Base-by-base conservation (phyloP, 208 protist species). In the Naegleria lovaniensis region DNA sequence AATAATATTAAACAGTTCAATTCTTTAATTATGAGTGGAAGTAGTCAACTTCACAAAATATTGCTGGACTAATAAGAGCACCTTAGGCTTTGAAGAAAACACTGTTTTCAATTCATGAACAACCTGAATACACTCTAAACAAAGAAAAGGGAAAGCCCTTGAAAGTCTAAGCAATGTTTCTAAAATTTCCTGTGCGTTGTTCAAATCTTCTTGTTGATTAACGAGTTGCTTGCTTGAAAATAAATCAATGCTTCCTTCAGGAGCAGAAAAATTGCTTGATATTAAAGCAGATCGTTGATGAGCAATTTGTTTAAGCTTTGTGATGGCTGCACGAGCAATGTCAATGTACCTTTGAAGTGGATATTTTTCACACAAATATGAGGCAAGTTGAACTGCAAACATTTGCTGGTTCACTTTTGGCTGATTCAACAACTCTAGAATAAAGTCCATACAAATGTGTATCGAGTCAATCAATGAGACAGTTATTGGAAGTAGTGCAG, bases 401-500 rank as follows among this genome's bases (percentile, higher is more conserved):
- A 89, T 29, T 39, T 89, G 86, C 29, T 76, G 58, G 7, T 89
- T 0, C 1, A 89, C 5, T 59, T 76, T 36, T 59, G 86, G 86
- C 39, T 76, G 86, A 9, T 9, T 43, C 0, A 89, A 6, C 29
- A 89, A 43, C 29, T 89, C 86, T 16, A 11, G 2, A 43, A 89
- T 36, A 39, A 89, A 89, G 25, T 89, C 43, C 51, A 89, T 59
- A 76, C 86, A 89, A n/a, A 89, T 43, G 40, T 89, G 86, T 7
- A 89, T 89, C 2, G 51, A 76, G n/a, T 39, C 36, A 19, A 89
- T 76, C 3, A 25, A 9, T 6, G 58, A 39, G 6, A 89, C 86
- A 11, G 51, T 89, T 11, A 76, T 59, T 39, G 43, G 51, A 29
- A 89, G 6, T 7, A 89, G 36, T 0, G 43, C 19, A 2, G 43